Evolutionary conservation across 2,329 filamentous ascomycete genomes (phyloP).

Genomic region (Diaporthe humulicola): DNA sequence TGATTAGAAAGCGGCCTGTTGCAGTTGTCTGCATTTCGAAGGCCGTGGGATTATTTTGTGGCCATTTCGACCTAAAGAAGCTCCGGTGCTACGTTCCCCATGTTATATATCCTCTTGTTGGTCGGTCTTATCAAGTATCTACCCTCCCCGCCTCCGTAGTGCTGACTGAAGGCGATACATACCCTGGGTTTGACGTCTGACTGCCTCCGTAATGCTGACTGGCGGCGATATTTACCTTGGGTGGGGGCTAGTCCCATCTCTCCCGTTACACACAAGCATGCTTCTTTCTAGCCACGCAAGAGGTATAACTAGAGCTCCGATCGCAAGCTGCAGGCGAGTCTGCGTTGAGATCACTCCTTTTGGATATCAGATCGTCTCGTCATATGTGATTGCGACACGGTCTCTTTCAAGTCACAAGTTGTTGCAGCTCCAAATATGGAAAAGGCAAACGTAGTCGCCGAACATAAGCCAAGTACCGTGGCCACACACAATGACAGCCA

Average conservation of each 20-base stretch:
- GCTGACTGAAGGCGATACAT: background rate
- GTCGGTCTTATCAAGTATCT: background rate
- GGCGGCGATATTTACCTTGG: background rate
- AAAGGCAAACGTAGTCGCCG: background rate
- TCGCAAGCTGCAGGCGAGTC: background rate
- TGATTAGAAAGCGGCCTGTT: conserved; percentile 2
- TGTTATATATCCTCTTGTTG: background rate
- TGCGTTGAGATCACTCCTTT: background rate
- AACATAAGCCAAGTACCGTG: background rate
- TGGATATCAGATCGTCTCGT: background rate
- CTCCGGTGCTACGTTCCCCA: background rate
- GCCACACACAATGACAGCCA: background rate
- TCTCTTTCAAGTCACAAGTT: background rate
- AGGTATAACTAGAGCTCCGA: background rate
- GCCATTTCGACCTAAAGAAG: background rate
- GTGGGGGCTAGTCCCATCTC: background rate
- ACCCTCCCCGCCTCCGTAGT: background rate
- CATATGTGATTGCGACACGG: background rate
- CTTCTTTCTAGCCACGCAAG: background rate
- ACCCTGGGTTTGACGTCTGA: too few species aligned
- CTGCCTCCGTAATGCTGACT: conserved; percentile 1
- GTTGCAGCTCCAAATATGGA: conserved; percentile 10
- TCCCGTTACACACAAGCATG: background rate
- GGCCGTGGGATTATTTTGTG: background rate
- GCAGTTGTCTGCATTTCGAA: background rate